Percentiles rank a stretch among this genome's conserved stretches.
These are phyloP conservation scores for Pseudopyricularia javanii DNA, from an alignment of 2,329 filamentous ascomycete genomes.

Conservation along the genomic window DNA sequence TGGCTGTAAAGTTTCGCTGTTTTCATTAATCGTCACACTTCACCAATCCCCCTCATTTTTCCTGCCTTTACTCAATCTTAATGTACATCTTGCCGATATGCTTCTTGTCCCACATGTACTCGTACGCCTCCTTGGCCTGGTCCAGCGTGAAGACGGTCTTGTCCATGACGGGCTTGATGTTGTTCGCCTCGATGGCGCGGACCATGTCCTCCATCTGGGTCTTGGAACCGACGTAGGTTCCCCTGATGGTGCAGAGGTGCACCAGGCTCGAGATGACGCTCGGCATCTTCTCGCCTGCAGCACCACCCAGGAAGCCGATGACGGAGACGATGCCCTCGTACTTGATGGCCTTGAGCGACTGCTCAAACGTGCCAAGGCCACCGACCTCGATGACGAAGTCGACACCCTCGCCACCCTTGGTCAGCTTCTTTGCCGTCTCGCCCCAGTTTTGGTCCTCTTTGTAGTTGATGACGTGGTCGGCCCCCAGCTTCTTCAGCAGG, in stretches of 20 bases:
- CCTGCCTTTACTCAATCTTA: conserved; percentile 8
- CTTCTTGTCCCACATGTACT: conserved; percentile 37
- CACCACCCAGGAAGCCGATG: conserved; percentile 28
- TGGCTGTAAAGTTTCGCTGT: no score
- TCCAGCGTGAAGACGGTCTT: conserved; percentile 23
- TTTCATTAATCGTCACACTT: neutral
- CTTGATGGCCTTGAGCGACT: conserved; percentile 19
- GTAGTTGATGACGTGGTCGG: conserved; percentile 46
- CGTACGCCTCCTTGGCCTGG: conserved; percentile 29
- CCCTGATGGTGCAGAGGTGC: conserved; percentile 23
- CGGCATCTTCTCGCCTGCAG: conserved; percentile 26
- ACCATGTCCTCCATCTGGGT: conserved; percentile 30
- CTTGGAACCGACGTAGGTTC: conserved; percentile 26
- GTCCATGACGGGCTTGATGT: conserved; percentile 28
- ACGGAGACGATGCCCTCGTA: conserved; percentile 20
- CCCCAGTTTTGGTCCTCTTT: conserved; percentile 39
- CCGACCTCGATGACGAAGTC: conserved; percentile 45
- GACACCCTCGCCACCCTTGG: conserved; percentile 30
- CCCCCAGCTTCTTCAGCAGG: conserved; percentile 36
- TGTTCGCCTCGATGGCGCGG: conserved; percentile 25
- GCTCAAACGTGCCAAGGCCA: conserved; percentile 34
- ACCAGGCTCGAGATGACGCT: conserved; percentile 37
- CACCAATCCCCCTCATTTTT: neutral
- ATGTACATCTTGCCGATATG: conserved; percentile 45
- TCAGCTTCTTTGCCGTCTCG: conserved; percentile 34